Base-by-base conservation (phyloP, 352 stramenopile genomes). In the Globisporangium carolinianum region DNA sequence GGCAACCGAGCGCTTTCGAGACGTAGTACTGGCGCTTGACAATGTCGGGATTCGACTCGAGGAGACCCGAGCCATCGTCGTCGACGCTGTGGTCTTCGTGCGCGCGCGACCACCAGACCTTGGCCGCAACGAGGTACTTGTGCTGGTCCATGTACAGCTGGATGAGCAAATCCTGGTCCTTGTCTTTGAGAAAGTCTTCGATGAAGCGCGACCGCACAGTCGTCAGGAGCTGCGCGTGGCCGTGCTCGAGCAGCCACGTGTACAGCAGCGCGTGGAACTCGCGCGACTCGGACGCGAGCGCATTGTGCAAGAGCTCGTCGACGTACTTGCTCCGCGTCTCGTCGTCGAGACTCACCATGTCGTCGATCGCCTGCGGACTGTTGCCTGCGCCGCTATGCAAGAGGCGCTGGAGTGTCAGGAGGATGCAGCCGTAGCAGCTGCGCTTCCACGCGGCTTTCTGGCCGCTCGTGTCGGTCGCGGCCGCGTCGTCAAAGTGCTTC, bases 111-210 rank as follows among this genome's bases (percentile, higher is more conserved):
- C 85, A 95, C 79, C 84, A 92, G 2, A 93, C 79, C 58, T 93
- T 91, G 0, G 85, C 85, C 0, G 85, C 85, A 6, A 88, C 66
- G 24, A 95, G 67, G 60, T 91, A 95, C 61, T 90, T 91, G 24
- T 86, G 78, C 55, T 93, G 83, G 17, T 91, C 77, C 80, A 95
- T 91, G 62, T 95, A 93, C 47, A 89, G 70, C 63, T 91, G 86
- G 42, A 95, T 75, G 9, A 95, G 75, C 41, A 95, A 59, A 61
- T 95, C 83, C 62, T 91, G 79, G 54, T 95, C 83, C 57, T 87
- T 87, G 49, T 79, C 72, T 65, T 93, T 87, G 24, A 95, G 53
- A 54, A 92, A 95, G 6, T 81, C 76, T 67, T 95, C 85, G 57
- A 93, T 91, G 59, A 79, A 91, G 9, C 75, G 58, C 46, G 79